Evolutionary conservation across 352 stramenopile genomes (phyloP).

Genomic region (Detonula confervacea): DNA sequence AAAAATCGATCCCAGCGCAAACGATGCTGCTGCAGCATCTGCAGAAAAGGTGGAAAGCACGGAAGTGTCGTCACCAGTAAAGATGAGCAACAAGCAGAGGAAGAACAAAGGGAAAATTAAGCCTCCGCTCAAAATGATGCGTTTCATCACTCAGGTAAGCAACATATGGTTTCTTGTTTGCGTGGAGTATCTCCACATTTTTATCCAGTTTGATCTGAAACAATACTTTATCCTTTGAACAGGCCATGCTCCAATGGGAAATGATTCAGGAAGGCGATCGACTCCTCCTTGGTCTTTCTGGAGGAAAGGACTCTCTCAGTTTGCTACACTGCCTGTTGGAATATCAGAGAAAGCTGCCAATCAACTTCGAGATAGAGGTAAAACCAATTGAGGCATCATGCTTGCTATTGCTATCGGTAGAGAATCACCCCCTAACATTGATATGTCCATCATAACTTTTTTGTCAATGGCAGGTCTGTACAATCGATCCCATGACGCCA

Average conservation of each 20-base stretch:
- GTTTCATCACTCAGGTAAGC: constrained; percentile 70
- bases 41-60: background rate
- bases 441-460: background rate
- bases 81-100: constrained; percentile 52
- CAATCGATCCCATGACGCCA: constrained; percentile 96
- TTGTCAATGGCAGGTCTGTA: constrained; percentile 78
- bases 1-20: background rate
- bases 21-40: background rate
- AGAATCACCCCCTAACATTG: background rate
- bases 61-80: background rate
- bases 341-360: constrained; percentile 91
- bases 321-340: constrained; percentile 95
- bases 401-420: too few species aligned
- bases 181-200: background rate
- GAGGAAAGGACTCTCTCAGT: constrained; percentile 97
- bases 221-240: constrained; percentile 61
- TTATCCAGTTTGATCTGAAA: constrained; percentile 40
- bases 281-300: constrained; percentile 93
- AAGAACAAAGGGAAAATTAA: constrained; percentile 76
- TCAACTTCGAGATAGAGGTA: constrained; percentile 93
- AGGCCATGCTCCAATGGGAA: constrained; percentile 93
- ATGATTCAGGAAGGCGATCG: constrained; percentile 96
- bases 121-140: constrained; percentile 83
- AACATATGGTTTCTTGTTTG: background rate
- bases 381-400: too few species aligned